A percentile compares a stretch with the other conserved stretches of the same genome.
Conservation (phyloP, 352 stramenopile species). For the Globisporangium lucens region DNA sequence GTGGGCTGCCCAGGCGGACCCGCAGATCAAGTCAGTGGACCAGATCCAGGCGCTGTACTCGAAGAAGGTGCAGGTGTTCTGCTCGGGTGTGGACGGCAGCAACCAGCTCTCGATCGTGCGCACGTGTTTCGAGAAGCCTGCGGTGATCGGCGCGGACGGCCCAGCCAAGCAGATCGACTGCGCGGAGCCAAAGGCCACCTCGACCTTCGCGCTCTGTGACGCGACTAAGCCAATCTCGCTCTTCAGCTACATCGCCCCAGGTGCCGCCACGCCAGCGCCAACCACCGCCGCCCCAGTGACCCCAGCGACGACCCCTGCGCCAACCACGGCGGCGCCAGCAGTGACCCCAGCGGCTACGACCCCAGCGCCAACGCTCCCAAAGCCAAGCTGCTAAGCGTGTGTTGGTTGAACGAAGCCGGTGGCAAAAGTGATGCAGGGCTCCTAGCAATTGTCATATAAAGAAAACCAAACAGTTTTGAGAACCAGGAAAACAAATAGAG, state of each 20-base stretch:
- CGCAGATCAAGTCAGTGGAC: constrained; percentile 6
- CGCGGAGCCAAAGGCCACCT: constrained; percentile 30
- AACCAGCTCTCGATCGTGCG: constrained; percentile 23
- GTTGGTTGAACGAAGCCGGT: background rate
- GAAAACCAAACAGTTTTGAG: background rate
- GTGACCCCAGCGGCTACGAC: background rate
- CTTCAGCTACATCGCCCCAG: constrained; percentile 35
- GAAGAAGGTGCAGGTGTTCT: constrained; percentile 23
- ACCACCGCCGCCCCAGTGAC: constrained; percentile 5
- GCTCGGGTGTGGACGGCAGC: constrained; percentile 19
- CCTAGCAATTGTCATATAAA: background rate
- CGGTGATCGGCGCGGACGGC: constrained; percentile 29
- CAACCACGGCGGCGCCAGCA: background rate
- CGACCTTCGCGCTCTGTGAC: constrained; percentile 53
- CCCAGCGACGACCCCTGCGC: background rate
- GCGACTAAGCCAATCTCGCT: constrained; percentile 41
- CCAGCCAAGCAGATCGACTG: constrained; percentile 55
- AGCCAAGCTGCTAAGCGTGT: constrained; percentile 5
- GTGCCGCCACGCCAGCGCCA: background rate
- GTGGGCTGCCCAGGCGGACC: constrained; percentile 13
- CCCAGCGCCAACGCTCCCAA: background rate
- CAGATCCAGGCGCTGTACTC: constrained; percentile 17
- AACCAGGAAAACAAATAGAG: background rate
- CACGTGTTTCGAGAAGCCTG: constrained; percentile 30
- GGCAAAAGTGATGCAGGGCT: background rate